These are phyloP conservation scores for Leishmania gerbilli DNA, from an alignment of 208 protist genomes.

Conservation along the genomic window DNA sequence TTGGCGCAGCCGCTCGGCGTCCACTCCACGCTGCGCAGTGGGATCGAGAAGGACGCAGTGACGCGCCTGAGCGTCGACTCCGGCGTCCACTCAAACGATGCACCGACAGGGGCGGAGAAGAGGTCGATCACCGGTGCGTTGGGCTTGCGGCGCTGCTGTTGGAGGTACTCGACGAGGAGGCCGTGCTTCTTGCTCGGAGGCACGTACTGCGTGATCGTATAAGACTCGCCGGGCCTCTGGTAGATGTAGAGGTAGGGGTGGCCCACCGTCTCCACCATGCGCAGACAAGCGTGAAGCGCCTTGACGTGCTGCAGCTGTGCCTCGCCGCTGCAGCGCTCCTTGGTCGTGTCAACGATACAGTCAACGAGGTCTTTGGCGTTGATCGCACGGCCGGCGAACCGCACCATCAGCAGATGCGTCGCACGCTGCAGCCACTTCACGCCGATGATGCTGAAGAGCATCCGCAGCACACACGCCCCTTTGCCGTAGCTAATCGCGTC, in stretches of 20 bases:
- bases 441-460: constrained; percentile 65
- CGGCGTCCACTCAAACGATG: constrained; percentile 28
- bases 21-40: constrained; percentile 29
- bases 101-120: constrained; percentile 12
- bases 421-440: constrained; percentile 33
- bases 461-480: constrained; percentile 71
- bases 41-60: constrained; percentile 19
- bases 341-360: constrained; percentile 38
- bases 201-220: constrained; percentile 44
- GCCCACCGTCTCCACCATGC: constrained; percentile 31
- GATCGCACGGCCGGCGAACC: constrained; percentile 33
- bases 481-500: constrained; percentile 81
- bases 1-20: constrained; percentile 10
- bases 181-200: constrained; percentile 19
- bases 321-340: constrained; percentile 13
- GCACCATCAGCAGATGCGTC: constrained; percentile 38
- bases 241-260: constrained; percentile 54
- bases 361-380: constrained; percentile 39
- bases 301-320: constrained; percentile 16
- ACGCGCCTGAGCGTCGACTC: constrained; percentile 17
- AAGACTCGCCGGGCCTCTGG: constrained; percentile 22
- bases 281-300: constrained; percentile 24
- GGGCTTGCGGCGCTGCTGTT: constrained; percentile 13
- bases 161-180: constrained; percentile 21
- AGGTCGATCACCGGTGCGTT: constrained; percentile 19